These are phyloP conservation scores for Benincasa hispida DNA, from an alignment of 306 rosid species.

Conservation along the genomic window DNA sequence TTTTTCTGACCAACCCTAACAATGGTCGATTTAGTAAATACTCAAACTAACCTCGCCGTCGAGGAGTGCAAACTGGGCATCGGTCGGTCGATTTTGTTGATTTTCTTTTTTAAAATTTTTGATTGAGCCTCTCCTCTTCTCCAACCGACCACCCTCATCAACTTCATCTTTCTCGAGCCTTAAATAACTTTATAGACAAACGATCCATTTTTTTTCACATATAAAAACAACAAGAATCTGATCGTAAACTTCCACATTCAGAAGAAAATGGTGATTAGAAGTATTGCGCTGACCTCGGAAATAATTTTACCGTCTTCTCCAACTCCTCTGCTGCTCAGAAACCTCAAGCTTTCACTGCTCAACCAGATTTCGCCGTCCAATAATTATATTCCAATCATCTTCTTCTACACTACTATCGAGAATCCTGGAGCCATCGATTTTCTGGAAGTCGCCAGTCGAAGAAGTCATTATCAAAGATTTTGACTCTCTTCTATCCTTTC, in stretches of 20 bases:
- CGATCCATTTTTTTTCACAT: background rate
- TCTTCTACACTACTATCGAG: background rate
- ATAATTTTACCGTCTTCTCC: slow-evolving; percentile 25
- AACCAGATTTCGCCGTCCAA: slow-evolving; percentile 23
- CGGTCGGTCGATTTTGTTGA: no score
- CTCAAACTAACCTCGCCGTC: no score
- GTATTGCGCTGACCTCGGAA: slow-evolving; percentile 11
- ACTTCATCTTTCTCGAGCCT: no score
- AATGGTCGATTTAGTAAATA: no score
- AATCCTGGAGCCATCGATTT: background rate
- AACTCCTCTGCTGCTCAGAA: slow-evolving; percentile 24
- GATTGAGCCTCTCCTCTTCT: no score
- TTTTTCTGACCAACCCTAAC: no score
- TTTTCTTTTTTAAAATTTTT: no score
- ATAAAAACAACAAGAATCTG: background rate
- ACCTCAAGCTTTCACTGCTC: slow-evolving; percentile 23
- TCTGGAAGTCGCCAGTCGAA: background rate
- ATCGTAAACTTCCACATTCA: background rate
- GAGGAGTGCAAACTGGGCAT: no score
- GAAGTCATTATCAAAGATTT: slow-evolving; percentile 10
- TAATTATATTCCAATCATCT: slow-evolving; percentile 24
- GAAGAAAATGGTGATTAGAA: background rate
- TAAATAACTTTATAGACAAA: no score
- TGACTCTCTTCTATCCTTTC: slow-evolving; percentile 12
- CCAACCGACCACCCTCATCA: no score